phyloP scores from a whole-genome alignment of 2,329 filamentous ascomycete species.

The Penicillium brasilianum region DNA sequence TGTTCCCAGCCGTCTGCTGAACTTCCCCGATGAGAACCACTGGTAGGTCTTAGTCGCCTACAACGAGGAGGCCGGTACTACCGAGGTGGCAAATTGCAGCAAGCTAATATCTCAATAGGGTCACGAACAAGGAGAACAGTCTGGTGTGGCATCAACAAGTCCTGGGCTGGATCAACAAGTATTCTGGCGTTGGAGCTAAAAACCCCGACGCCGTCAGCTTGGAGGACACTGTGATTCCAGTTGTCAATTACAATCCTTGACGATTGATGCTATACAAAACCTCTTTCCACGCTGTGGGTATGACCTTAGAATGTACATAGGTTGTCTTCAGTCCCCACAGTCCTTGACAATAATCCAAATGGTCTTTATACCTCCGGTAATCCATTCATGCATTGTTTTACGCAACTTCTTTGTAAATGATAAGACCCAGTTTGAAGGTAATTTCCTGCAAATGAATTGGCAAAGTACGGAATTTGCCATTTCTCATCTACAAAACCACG shows the following conservation, averaged over 20 bases:
- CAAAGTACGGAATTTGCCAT: neutral
- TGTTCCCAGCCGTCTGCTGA: slow-evolving; percentile 75
- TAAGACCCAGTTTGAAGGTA: neutral
- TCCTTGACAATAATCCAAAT: neutral
- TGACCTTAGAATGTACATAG: slow-evolving; percentile 1
- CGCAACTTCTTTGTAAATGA: neutral
- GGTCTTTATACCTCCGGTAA: neutral
- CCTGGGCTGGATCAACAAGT: slow-evolving; percentile 70
- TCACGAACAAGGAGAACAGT: slow-evolving; percentile 85
- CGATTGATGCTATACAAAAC: neutral
- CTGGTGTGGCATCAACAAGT: slow-evolving; percentile 87
- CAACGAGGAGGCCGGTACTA: neutral
- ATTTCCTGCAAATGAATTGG: neutral
- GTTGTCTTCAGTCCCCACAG: neutral
- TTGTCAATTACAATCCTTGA: slow-evolving; percentile 38
- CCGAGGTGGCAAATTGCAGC: neutral
- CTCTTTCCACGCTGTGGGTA: neutral
- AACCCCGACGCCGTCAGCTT: slow-evolving; percentile 40
- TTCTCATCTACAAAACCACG: neutral
- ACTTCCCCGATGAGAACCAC: slow-evolving; percentile 77
- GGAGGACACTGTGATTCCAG: slow-evolving; percentile 40
- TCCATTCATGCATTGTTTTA: neutral
- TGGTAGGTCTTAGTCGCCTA: slow-evolving; percentile 42
- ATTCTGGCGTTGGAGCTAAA: slow-evolving; percentile 43
- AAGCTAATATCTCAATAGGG: slow-evolving; percentile 54